Evolutionary conservation across 2,329 filamentous ascomycete species (phyloP), one percentile per base, ranked within the genome.

Genomic region (Cryphonectria parasitica): DNA sequence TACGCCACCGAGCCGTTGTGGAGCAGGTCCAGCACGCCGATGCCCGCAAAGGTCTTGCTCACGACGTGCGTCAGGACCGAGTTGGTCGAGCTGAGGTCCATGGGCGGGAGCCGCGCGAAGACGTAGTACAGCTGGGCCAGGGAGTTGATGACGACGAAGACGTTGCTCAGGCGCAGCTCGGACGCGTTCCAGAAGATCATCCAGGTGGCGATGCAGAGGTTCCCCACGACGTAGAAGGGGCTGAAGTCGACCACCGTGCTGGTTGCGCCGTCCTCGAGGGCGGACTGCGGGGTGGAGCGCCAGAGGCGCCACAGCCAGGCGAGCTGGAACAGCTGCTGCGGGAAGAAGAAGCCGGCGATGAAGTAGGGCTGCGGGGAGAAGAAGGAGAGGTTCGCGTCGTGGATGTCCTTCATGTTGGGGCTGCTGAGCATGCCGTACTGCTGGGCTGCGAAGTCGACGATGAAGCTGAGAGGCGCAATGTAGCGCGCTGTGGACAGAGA

Each of bases 151-250:
- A 85, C 77, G 58, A 89, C 87, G 74, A 89, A 89, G 43, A 87
- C 73, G 74, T 89, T 88, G 36, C 85, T 80, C 0, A 82, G 82
- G 68, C 84, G 82, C 6, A 90, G 81, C 31, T 83, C 76, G 3
- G 83, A 82, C 1, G 81, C 74, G 74, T 89, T 89, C 87, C 87
- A 90, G 80, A 88, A 89, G 74, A 89, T 83, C 87, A 89, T 88
- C 87, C 87, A 88, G 3, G 83, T 85, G 52, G 86, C 87, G 70
- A 89, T 89, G 75, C 87, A 89, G 1, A 88, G 69, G 75, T 89
- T 89, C 0, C 87, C 88, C 4, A 89, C 69, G 3, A 80, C 80
- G 75, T 89, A 89, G 71, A 83, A 87, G 3, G 87, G 87, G 13
- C 84, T 85, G 74, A 84, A 89, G 67, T 83, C 82, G 5, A 86